Evolutionary conservation across 352 stramenopile genomes (phyloP).

Genomic region (Phytophthora sp.): DNA sequence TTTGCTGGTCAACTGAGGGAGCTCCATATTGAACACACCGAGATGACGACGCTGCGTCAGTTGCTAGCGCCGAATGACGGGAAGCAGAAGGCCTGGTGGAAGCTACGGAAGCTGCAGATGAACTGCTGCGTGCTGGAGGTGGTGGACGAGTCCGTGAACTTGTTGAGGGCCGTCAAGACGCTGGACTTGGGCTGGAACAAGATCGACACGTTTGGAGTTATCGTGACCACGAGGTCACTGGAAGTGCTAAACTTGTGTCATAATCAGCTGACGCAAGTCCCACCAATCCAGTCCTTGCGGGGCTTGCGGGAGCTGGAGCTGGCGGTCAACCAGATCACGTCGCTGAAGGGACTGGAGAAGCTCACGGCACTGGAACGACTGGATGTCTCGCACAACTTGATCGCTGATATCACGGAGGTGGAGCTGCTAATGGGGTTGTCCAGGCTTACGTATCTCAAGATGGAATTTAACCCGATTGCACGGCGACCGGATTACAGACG

Average conservation of each 20-base stretch:
- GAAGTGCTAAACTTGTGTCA: conserved; percentile 71
- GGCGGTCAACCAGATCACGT: conserved; percentile 68
- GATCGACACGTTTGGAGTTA: conserved; percentile 49
- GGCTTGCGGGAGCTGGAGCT: conserved; percentile 65
- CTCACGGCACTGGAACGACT: conserved; percentile 55
- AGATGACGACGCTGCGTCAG: conserved; percentile 48
- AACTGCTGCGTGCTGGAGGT: conserved; percentile 65
- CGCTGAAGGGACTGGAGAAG: conserved; percentile 56
- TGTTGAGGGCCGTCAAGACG: conserved; percentile 45
- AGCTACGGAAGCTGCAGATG: conserved; percentile 63
- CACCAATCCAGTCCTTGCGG: conserved; percentile 48
- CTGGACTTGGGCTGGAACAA: conserved; percentile 81
- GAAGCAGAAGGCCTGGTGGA: conserved; percentile 38
- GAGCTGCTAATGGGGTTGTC: conserved; percentile 55
- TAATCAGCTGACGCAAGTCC: conserved; percentile 59
- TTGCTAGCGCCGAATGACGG: conserved; percentile 44
- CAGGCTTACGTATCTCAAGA: conserved; percentile 50
- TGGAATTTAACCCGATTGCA: conserved; percentile 82
- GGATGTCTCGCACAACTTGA: conserved; percentile 75
- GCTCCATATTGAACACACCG: conserved; percentile 75
- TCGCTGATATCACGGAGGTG: conserved; percentile 60
- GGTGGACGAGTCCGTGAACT: conserved; percentile 65
- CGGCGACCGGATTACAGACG: conserved; percentile 76
- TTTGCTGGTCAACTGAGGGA: conserved; percentile 71
- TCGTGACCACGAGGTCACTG: conserved; percentile 43